Conservation (phyloP, 2,329 filamentous ascomycete genomes). For the Sporothrix globosa region DNA sequence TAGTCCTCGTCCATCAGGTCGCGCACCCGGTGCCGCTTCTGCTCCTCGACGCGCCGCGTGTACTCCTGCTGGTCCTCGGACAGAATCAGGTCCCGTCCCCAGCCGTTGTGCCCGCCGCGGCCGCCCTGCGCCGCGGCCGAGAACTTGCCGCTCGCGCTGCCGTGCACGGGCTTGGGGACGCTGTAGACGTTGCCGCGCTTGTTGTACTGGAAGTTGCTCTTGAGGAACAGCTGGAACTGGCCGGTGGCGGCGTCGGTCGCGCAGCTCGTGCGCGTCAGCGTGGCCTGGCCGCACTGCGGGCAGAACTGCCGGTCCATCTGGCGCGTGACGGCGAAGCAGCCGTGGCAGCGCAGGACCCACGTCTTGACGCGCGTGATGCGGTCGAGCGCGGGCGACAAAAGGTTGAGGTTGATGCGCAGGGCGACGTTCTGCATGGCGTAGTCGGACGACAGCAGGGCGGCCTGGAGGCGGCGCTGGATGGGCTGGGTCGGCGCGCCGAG, state of each 20-base stretch:
- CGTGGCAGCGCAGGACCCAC: slow-evolving; percentile 90
- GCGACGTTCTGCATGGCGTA: slow-evolving; percentile 98
- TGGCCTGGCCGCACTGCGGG: slow-evolving; percentile 83
- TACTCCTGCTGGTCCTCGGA: slow-evolving; percentile 97
- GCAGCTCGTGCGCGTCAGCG: slow-evolving; percentile 82
- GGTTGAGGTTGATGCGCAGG: slow-evolving; percentile 81
- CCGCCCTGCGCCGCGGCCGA: slow-evolving; percentile 48
- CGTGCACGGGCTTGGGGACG: slow-evolving; percentile 85
- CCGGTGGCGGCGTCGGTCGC: slow-evolving; percentile 74
- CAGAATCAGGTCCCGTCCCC: slow-evolving; percentile 81
- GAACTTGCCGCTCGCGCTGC: slow-evolving; percentile 76
- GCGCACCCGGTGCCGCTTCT: slow-evolving; percentile 68
- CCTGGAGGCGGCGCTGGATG: slow-evolving; percentile 71
- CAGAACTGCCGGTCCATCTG: slow-evolving; percentile 92
- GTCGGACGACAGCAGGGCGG: slow-evolving; percentile 91
- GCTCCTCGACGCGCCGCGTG: slow-evolving; percentile 62
- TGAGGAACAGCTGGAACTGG: slow-evolving; percentile 82
- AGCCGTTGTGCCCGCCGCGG: slow-evolving; percentile 81
- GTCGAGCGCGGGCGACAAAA: slow-evolving; percentile 71
- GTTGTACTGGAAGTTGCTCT: slow-evolving; percentile 96
- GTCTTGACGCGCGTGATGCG: slow-evolving; percentile 84
- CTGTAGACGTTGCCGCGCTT: slow-evolving; percentile 90
- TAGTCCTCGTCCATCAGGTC: slow-evolving; percentile 97
- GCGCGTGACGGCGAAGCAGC: slow-evolving; percentile 82
- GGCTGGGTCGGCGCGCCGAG: slow-evolving; percentile 53